phyloP scores from a whole-genome alignment of 2,329 filamentous ascomycete species.

The Boeremia exigua region DNA sequence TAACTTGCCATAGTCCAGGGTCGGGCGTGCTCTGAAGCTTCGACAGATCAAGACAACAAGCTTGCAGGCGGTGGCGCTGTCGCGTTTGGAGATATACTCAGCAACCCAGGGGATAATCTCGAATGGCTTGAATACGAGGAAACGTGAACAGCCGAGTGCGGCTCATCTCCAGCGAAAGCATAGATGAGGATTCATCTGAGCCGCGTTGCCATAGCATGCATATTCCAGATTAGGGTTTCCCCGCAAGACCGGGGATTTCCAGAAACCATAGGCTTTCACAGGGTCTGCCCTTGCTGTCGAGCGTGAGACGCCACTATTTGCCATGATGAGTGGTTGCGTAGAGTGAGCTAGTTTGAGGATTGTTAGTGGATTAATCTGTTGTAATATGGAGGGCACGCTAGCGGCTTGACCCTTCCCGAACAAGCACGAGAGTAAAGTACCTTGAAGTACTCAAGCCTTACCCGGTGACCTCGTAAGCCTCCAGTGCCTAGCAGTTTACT shows the following conservation, averaged over 20 bases:
- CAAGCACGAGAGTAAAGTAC: slow-evolving; percentile 8
- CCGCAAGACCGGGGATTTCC: not conserved
- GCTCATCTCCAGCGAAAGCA: not conserved
- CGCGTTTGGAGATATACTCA: not conserved
- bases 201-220: not conserved
- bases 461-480: slow-evolving; percentile 9
- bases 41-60: not conserved
- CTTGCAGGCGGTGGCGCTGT: not conserved
- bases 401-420: slow-evolving; percentile 4
- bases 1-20: no score
- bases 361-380: slow-evolving; percentile 22
- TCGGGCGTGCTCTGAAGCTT: not conserved
- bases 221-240: not conserved
- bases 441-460: slow-evolving; percentile 16
- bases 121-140: not conserved
- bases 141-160: not conserved
- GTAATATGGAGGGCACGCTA: slow-evolving; percentile 16
- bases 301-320: not conserved
- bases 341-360: slow-evolving; percentile 21
- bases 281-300: not conserved
- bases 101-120: not conserved
- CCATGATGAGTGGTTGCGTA: slow-evolving; percentile 22
- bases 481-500: slow-evolving; percentile 1
- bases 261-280: not conserved
- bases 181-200: slow-evolving; percentile 7